Percentiles rank a stretch among this genome's conserved stretches.
Evolutionary conservation across 345 rosid species (phyloP).

Genomic region (Pistacia integerrima): DNA sequence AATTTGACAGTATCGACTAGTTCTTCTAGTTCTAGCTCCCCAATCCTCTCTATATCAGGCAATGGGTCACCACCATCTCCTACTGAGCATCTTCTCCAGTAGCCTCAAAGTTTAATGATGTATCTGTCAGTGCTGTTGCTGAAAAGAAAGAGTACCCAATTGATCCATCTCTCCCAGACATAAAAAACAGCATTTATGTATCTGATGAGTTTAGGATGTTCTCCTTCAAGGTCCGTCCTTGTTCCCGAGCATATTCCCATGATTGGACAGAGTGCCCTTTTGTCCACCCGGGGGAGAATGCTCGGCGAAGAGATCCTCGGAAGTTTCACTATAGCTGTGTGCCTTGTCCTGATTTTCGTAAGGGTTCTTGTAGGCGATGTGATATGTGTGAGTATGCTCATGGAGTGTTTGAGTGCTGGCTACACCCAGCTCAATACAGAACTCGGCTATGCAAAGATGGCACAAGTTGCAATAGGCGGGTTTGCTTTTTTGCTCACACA

Average conservation of each 20-base stretch:
- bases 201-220: constrained; percentile 81
- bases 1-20: constrained; percentile 27
- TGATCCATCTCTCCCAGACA: constrained; percentile 75
- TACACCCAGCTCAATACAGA: constrained; percentile 65
- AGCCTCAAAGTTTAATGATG: constrained; percentile 32
- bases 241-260: constrained; percentile 74
- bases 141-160: constrained; percentile 66
- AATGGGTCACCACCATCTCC: constrained; percentile 41
- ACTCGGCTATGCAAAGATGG: constrained; percentile 62
- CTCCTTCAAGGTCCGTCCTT: constrained; percentile 60
- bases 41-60: constrained; percentile 32
- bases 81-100: constrained; percentile 32
- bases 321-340: constrained; percentile 79
- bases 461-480: constrained; percentile 46
- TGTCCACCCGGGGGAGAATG: constrained; percentile 84
- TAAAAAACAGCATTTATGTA: constrained; percentile 64
- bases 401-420: constrained; percentile 81
- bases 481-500: constrained; percentile 54
- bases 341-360: constrained; percentile 77
- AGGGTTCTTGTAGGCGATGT: constrained; percentile 66
- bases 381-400: constrained; percentile 64
- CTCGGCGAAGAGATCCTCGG: constrained; percentile 73
- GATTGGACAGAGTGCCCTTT: constrained; percentile 90
- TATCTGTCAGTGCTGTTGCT: background rate
- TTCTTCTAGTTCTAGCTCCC: constrained; percentile 34